phyloP scores from a whole-genome alignment of 2,329 filamentous ascomycete species.

The Ilyonectria sp. region DNA sequence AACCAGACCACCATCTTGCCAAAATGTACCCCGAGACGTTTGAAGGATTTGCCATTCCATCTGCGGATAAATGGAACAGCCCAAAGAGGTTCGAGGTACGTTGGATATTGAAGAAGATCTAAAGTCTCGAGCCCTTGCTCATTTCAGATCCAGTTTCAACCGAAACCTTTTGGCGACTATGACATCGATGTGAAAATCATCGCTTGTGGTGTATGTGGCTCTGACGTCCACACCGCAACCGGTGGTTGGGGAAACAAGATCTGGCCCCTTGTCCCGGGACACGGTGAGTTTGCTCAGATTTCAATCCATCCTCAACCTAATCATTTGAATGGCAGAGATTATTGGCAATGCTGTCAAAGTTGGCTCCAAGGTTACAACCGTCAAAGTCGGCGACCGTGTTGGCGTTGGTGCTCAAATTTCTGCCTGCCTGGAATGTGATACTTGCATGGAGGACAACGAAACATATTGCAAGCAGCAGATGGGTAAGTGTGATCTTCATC shows the following conservation, averaged over 20 bases:
- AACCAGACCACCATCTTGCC: neutral
- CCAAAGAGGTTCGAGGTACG: conserved; percentile 34
- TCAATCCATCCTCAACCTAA: neutral
- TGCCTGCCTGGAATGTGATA: conserved; percentile 59
- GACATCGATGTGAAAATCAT: conserved; percentile 82
- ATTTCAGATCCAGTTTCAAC: conserved; percentile 65
- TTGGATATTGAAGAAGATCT: neutral
- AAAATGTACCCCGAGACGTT: conserved; percentile 51
- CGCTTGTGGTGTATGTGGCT: conserved; percentile 75
- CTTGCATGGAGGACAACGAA: conserved; percentile 49
- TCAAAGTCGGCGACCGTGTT: conserved; percentile 69
- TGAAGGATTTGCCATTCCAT: conserved; percentile 36
- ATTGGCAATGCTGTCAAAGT: conserved; percentile 61
- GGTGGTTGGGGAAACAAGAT: conserved; percentile 67
- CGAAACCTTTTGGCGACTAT: conserved; percentile 79
- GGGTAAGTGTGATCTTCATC: conserved; percentile 13
- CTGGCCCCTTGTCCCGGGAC: conserved; percentile 65
- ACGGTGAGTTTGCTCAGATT: conserved; percentile 52
- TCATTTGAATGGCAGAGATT: conserved; percentile 55
- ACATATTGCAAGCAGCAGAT: conserved; percentile 49
- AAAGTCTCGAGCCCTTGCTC: neutral
- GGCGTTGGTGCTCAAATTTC: conserved; percentile 67
- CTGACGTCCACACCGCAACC: conserved; percentile 70
- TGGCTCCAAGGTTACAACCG: conserved; percentile 56
- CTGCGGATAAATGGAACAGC: conserved; percentile 34